phyloP scores from a whole-genome alignment of 495 filamentous ascomycete species.

The Xylaria palmicola region DNA sequence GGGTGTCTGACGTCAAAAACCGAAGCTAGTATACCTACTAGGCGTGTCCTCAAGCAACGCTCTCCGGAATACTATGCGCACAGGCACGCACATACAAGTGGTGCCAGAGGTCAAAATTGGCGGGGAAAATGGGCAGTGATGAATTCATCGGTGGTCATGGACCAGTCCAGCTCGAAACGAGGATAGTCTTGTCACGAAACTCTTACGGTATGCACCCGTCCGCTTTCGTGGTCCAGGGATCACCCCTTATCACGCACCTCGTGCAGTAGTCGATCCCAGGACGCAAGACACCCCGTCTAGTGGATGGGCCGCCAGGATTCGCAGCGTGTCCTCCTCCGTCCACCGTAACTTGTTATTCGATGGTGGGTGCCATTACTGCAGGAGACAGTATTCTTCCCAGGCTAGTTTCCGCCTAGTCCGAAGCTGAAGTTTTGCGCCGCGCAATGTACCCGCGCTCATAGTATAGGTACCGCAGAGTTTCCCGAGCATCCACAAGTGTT shows the following conservation, averaged over 20 bases:
- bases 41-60: too few relatives aligned
- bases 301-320: slow-evolving; percentile 5
- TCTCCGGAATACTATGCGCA: too few relatives aligned
- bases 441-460: not conserved
- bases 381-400: not conserved
- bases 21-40: too few relatives aligned
- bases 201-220: slow-evolving; percentile 6
- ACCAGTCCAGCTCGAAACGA: not conserved
- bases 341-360: not conserved
- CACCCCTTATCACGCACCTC: slow-evolving; percentile 7
- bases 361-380: not conserved
- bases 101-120: not conserved
- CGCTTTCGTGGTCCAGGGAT: slow-evolving; percentile 4
- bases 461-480: not conserved
- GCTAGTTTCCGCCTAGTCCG: not conserved
- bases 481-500: not conserved
- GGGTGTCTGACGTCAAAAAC: slow-evolving; percentile 5
- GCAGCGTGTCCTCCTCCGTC: not conserved
- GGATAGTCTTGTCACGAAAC: not conserved
- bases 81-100: not conserved
- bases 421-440: not conserved
- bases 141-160: not conserved
- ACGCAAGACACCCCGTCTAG: slow-evolving; percentile 5
- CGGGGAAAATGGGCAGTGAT: not conserved
- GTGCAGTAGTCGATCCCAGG: slow-evolving; percentile 12